These are phyloP conservation scores for Jacaranda mimosifolia DNA, from an alignment of 257 asterid species.

Conservation along the genomic window DNA sequence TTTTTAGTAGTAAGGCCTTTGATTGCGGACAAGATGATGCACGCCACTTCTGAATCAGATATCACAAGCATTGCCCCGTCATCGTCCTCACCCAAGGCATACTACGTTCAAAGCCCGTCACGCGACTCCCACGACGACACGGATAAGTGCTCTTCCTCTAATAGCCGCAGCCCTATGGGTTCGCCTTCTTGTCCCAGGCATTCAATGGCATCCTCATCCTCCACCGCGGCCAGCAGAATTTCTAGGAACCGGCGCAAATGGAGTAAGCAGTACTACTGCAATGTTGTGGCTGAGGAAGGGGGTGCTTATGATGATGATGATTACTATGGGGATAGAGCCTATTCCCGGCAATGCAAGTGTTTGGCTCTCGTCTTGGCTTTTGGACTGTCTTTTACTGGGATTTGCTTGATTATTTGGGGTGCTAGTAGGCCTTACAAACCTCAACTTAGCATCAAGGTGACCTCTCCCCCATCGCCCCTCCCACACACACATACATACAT, in stretches of 20 bases:
- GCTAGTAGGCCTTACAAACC: conserved; percentile 53
- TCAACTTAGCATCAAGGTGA: conserved; percentile 60
- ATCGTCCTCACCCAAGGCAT: conserved; percentile 58
- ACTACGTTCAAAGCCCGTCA: conserved; percentile 78
- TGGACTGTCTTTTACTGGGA: conserved; percentile 34
- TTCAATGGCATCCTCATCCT: conserved; percentile 51
- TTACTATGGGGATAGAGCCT: conserved; percentile 28
- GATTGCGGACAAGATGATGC: conserved; percentile 41
- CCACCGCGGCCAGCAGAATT: conserved; percentile 61
- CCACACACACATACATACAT: background rate
- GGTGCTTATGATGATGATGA: conserved; percentile 35
- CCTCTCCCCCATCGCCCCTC: no score
- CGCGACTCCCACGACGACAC: conserved; percentile 65
- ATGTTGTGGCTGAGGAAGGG: conserved; percentile 57
- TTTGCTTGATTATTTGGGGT: conserved; percentile 63
- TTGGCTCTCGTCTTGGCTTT: conserved; percentile 37
- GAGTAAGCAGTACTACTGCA: conserved; percentile 58
- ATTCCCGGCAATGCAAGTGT: conserved; percentile 31
- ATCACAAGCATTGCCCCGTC: conserved; percentile 48
- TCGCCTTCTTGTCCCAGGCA: conserved; percentile 57
- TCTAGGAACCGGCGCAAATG: conserved; percentile 57
- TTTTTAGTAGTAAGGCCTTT: background rate
- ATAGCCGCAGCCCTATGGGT: conserved; percentile 50
- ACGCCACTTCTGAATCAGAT: conserved; percentile 56
- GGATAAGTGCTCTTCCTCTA: conserved; percentile 53